phyloP scores from a whole-genome alignment of 805 yeast species.

The Saccharomycopsis schoenii region DNA sequence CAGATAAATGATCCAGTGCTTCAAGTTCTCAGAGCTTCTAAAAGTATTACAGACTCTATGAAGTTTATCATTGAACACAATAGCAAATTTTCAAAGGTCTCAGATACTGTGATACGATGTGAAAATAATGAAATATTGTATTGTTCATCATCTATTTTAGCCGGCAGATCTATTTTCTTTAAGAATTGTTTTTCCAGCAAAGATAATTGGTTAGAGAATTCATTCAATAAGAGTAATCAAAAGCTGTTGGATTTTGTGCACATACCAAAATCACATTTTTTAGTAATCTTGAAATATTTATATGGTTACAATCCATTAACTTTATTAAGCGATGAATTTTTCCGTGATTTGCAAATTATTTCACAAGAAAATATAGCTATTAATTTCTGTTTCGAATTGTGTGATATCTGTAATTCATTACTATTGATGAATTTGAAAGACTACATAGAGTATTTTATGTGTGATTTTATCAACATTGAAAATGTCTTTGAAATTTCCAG shows the following conservation, averaged over 20 bases:
- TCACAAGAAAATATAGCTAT: slow-evolving; percentile 32
- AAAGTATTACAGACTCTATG: not conserved
- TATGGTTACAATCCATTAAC: slow-evolving; percentile 42
- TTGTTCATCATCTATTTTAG: slow-evolving; percentile 36
- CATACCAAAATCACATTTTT: slow-evolving; percentile 34
- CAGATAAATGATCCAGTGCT: not conserved
- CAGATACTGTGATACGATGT: slow-evolving; percentile 40
- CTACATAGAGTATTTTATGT: slow-evolving; percentile 49
- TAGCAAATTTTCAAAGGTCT: not conserved
- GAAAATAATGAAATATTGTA: slow-evolving; percentile 34
- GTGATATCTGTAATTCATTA: slow-evolving; percentile 55
- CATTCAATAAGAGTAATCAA: not conserved
- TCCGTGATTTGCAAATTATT: not conserved
- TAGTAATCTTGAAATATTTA: slow-evolving; percentile 41
- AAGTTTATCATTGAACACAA: not conserved
- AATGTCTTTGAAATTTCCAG: slow-evolving; percentile 48
- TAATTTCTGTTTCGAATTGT: slow-evolving; percentile 44
- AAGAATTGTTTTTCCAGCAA: slow-evolving; percentile 40
- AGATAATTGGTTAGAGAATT: slow-evolving; percentile 36
- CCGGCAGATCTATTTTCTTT: slow-evolving; percentile 52
- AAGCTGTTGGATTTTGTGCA: slow-evolving; percentile 34
- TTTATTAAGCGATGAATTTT: slow-evolving; percentile 23
- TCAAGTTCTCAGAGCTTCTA: not conserved
- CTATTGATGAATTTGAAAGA: slow-evolving; percentile 49
- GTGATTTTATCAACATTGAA: slow-evolving; percentile 46